A percentile compares a stretch with the other conserved stretches of the same genome.
These are phyloP conservation scores for Taphrina betulina DNA, from an alignment of 1,139 yeast genomes.

Conservation along the genomic window DNA sequence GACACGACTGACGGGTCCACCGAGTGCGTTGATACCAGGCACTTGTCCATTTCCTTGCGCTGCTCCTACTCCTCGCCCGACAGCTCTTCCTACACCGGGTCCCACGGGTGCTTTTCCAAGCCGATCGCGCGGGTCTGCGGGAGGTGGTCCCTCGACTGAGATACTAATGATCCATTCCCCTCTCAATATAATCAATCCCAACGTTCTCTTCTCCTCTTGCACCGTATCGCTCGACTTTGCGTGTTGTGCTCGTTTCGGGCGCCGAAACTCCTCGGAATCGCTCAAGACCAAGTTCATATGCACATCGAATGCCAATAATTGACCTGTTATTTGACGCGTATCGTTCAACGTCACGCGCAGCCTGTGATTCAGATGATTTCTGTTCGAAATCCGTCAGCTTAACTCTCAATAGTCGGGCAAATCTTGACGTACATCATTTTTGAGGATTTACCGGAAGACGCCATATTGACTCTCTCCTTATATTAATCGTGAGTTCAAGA, in stretches of 20 bases:
- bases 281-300: slow-evolving; percentile 75
- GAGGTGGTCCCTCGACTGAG: slow-evolving; percentile 76
- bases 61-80: slow-evolving; percentile 42
- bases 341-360: slow-evolving; percentile 73
- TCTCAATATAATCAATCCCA: slow-evolving; percentile 79
- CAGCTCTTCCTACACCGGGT: slow-evolving; percentile 50
- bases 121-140: slow-evolving; percentile 51
- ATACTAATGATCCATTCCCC: slow-evolving; percentile 89
- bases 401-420: not conserved
- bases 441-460: slow-evolving; percentile 16
- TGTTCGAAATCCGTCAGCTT: not conserved
- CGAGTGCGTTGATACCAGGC: slow-evolving; percentile 14
- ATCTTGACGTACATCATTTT: slow-evolving; percentile 16
- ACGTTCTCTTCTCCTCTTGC: slow-evolving; percentile 61
- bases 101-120: slow-evolving; percentile 49
- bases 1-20: slow-evolving; percentile 16
- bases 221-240: slow-evolving; percentile 9
- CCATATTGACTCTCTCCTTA: too few relatives aligned
- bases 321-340: slow-evolving; percentile 73
- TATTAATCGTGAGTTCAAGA: too few relatives aligned
- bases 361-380: slow-evolving; percentile 55
- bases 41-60: not conserved
- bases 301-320: slow-evolving; percentile 78
- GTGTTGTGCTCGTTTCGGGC: slow-evolving; percentile 11
- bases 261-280: slow-evolving; percentile 79